A percentile compares a stretch with the other conserved stretches of the same genome.
Evolutionary conservation across 2,329 filamentous ascomycete species (phyloP).

Genomic region (Penicillium brasilianum): DNA sequence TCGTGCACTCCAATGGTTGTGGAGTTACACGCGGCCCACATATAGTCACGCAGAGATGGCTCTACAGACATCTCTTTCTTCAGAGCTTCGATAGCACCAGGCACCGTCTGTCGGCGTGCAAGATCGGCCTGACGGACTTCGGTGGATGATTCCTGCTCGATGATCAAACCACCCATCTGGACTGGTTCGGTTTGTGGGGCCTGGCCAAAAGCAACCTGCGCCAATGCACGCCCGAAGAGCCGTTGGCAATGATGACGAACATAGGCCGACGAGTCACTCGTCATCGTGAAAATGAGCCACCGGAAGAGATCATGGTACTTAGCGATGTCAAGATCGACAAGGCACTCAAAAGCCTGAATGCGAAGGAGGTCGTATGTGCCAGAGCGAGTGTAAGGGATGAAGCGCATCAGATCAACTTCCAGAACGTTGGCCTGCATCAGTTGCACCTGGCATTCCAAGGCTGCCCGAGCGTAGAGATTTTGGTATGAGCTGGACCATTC

Average conservation of each 20-base stretch:
- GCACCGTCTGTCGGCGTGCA: slow-evolving; percentile 61
- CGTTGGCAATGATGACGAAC: slow-evolving; percentile 59
- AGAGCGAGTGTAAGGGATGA: slow-evolving; percentile 64
- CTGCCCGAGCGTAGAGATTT: slow-evolving; percentile 66
- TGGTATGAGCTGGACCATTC: slow-evolving; percentile 71
- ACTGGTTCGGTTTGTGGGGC: slow-evolving; percentile 38
- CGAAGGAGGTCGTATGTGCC: slow-evolving; percentile 66
- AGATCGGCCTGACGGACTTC: slow-evolving; percentile 59
- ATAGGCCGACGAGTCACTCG: slow-evolving; percentile 62
- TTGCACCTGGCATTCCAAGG: slow-evolving; percentile 63
- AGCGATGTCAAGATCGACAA: slow-evolving; percentile 62
- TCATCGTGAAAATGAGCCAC: slow-evolving; percentile 63
- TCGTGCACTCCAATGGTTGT: slow-evolving; percentile 58
- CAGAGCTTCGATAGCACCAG: slow-evolving; percentile 62
- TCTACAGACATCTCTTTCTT: slow-evolving; percentile 59
- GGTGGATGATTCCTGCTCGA: slow-evolving; percentile 61
- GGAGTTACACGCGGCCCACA: slow-evolving; percentile 63
- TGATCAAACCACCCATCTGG: slow-evolving; percentile 55
- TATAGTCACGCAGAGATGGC: slow-evolving; percentile 54
- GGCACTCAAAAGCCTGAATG: slow-evolving; percentile 62
- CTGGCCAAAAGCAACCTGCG: slow-evolving; percentile 64
- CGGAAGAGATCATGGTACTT: slow-evolving; percentile 57
- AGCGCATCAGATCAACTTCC: slow-evolving; percentile 59
- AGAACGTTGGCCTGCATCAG: slow-evolving; percentile 60
- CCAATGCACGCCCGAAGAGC: slow-evolving; percentile 61